Percentiles rank a stretch among this genome's conserved stretches.
These are phyloP conservation scores for Biscogniauxia mediterranea DNA, from an alignment of 2,329 filamentous ascomycete genomes.

Conservation along the genomic window DNA sequence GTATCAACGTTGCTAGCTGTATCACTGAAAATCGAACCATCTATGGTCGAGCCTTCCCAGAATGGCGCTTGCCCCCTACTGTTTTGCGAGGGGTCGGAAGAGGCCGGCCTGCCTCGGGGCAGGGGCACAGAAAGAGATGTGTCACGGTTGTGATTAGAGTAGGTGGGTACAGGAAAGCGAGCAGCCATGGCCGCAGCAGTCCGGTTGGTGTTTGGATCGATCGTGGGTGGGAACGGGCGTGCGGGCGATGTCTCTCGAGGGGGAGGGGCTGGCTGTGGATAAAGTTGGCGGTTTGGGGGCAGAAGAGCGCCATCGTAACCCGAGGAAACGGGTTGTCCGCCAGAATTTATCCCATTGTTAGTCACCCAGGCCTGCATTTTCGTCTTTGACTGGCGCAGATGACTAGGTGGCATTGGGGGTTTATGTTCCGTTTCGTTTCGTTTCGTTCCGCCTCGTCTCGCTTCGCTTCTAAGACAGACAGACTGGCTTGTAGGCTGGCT, in stretches of 20 bases:
- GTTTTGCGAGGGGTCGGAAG: slow-evolving; percentile 25
- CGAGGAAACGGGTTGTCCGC: slow-evolving; percentile 24
- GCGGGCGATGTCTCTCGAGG: slow-evolving; percentile 25
- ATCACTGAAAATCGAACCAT: slow-evolving; percentile 34
- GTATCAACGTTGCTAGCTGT: slow-evolving; percentile 32
- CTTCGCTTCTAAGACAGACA: too few relatives aligned
- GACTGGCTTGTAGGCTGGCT: too few relatives aligned
- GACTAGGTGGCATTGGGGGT: slow-evolving; percentile 30
- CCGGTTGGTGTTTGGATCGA: slow-evolving; percentile 30
- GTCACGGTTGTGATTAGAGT: slow-evolving; percentile 25
- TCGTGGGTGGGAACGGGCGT: slow-evolving; percentile 29
- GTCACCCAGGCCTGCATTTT: slow-evolving; percentile 37
- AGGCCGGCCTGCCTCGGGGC: slow-evolving; percentile 19
- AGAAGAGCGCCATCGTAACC: slow-evolving; percentile 23
- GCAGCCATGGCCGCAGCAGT: slow-evolving; percentile 20
- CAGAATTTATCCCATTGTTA: slow-evolving; percentile 26
- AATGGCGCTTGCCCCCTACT: slow-evolving; percentile 27
- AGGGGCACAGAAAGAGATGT: slow-evolving; percentile 22
- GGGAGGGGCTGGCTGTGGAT: slow-evolving; percentile 16
- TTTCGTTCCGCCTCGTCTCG: too few relatives aligned
- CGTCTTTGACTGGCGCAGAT: slow-evolving; percentile 31
- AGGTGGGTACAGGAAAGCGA: slow-evolving; percentile 22
- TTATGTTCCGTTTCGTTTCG: slow-evolving; percentile 12
- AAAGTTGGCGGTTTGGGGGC: slow-evolving; percentile 23
- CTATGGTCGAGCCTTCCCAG: slow-evolving; percentile 35